These are phyloP conservation scores for Colletotrichum noveboracense DNA, from an alignment of 2,329 filamentous ascomycete genomes.

Conservation along the genomic window DNA sequence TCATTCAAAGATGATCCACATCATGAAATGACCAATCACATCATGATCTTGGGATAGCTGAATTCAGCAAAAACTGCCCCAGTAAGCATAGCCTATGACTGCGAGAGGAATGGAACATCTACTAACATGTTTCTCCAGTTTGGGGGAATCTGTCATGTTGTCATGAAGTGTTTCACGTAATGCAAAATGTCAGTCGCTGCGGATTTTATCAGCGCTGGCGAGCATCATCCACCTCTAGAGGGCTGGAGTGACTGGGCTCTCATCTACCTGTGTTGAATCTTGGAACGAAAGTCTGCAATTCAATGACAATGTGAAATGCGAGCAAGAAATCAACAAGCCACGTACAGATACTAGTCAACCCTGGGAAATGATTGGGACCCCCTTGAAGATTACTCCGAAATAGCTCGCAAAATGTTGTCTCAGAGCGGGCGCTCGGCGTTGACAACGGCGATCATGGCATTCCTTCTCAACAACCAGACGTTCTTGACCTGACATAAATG, in stretches of 20 bases:
- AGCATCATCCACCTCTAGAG: not conserved
- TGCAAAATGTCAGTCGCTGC: not conserved
- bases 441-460: not conserved
- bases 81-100: rapidly evolving
- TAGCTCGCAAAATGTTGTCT: not conserved
- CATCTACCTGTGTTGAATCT: rapidly evolving
- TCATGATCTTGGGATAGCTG: not conserved
- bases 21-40: not conserved
- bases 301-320: rapidly evolving
- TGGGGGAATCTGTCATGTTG: rapidly evolving
- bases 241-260: not conserved
- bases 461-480: not conserved
- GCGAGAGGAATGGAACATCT: not conserved
- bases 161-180: not conserved
- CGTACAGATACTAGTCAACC: not conserved
- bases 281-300: not conserved
- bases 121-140: rapidly evolving
- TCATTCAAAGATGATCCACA: not conserved
- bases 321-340: not conserved
- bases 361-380: not conserved
- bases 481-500: not conserved
- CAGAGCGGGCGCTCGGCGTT: not conserved
- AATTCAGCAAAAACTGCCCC: not conserved
- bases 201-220: not conserved
- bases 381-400: not conserved